Percentiles rank a stretch among this genome's conserved stretches.
These are phyloP conservation scores for Linnemannia elongata DNA, from an alignment of 192 early-diverging fungal genomes.

Conservation along the genomic window DNA sequence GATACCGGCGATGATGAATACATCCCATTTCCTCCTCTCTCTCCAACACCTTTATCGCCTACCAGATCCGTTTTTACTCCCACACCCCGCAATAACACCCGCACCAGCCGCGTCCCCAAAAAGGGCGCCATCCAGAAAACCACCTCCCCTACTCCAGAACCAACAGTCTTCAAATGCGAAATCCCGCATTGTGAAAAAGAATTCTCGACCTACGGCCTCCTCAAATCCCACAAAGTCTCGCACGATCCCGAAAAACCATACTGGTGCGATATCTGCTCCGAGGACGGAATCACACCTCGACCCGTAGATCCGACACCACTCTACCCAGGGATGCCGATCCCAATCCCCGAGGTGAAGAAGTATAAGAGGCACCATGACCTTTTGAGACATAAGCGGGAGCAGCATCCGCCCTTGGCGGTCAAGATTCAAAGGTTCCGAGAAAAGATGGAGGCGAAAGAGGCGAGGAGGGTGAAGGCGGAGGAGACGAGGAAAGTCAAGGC, in stretches of 20 bases:
- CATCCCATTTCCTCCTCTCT: too few species aligned
- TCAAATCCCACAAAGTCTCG: constrained; percentile 43
- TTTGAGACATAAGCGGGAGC: constrained; percentile 45
- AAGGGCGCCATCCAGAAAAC: too few species aligned
- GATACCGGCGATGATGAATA: too few species aligned
- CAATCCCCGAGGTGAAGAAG: constrained; percentile 19
- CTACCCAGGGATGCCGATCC: background rate
- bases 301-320: background rate
- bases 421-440: constrained; percentile 18
- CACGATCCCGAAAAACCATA: constrained; percentile 33
- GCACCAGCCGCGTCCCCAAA: too few species aligned
- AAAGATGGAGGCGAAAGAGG: background rate
- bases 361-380: constrained; percentile 53
- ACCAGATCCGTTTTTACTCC: too few species aligned
- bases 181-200: background rate
- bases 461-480: background rate
- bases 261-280: constrained; percentile 39
- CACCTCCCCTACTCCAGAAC: too few species aligned
- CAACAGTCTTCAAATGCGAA: background rate
- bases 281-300: constrained; percentile 16
- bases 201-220: constrained; percentile 18
- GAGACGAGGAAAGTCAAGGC: background rate
- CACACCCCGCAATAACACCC: too few species aligned
- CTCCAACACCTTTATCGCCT: too few species aligned
- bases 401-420: constrained; percentile 39